These are phyloP conservation scores for Serendipita sp. DNA, from an alignment of 768 basidiomycete species.

Conservation along the genomic window DNA sequence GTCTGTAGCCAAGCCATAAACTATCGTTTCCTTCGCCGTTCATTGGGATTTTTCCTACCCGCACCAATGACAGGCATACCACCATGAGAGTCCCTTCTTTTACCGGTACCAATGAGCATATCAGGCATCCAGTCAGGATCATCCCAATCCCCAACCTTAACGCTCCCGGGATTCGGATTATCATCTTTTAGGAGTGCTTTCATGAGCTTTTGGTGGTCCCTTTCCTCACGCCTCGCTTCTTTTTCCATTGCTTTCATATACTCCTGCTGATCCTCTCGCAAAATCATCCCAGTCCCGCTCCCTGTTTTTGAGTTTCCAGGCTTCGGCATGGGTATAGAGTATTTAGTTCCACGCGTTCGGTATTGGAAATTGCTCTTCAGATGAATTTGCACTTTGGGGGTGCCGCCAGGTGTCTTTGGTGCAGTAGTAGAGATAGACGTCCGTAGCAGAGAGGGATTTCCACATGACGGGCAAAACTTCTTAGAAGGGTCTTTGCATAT, in stretches of 20 bases:
- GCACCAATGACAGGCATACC: constrained; percentile 69
- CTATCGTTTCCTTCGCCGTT: constrained; percentile 32
- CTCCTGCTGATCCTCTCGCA: constrained; percentile 85
- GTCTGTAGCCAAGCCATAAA: not conserved
- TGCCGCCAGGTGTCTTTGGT: constrained; percentile 37
- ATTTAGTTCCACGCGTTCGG: constrained; percentile 77
- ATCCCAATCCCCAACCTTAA: constrained; percentile 66
- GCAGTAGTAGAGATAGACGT: constrained; percentile 76
- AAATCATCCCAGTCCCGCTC: constrained; percentile 63
- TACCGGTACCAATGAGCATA: constrained; percentile 50
- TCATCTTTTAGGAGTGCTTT: constrained; percentile 31
- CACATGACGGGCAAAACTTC: constrained; percentile 96
- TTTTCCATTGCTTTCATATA: constrained; percentile 71
- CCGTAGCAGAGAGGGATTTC: constrained; percentile 78
- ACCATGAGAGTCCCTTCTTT: constrained; percentile 42
- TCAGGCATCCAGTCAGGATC: constrained; percentile 91
- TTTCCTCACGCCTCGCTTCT: constrained; percentile 23
- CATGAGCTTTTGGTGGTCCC: constrained; percentile 41
- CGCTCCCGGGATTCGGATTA: constrained; percentile 24
- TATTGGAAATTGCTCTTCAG: constrained; percentile 95
- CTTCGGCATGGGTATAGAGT: constrained; percentile 82
- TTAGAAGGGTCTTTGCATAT: constrained; percentile 90
- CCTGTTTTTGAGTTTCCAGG: constrained; percentile 75
- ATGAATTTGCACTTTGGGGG: constrained; percentile 70
- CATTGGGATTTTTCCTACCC: constrained; percentile 84